Evolutionary conservation across 2,329 filamentous ascomycete genomes (phyloP), one percentile per base, ranked within the genome.

Genomic region (Penicillium sp.): DNA sequence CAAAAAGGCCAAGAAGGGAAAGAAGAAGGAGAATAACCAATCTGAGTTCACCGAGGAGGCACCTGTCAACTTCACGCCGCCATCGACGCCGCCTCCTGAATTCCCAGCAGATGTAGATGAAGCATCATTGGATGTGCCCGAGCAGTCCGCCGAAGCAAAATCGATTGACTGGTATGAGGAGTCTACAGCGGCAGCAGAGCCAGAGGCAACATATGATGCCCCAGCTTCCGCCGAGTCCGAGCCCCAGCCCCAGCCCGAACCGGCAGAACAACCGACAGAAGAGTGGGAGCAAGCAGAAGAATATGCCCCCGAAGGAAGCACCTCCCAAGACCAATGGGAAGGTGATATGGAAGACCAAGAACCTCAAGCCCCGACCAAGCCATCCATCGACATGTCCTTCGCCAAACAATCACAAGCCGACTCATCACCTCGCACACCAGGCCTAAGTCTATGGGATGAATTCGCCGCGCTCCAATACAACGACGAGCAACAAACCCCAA

Each of bases 381-480:
- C 67, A 12, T 51, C 71, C 51, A 70, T 73, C 49, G 70, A 72
- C 60, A 73, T 71, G 53, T 72, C 72, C 8, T 73, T 74, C 35
- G 71, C 71, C 52, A 67, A 68, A 49, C 73, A 73, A 50, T 62
- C 66, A 33, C 73, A 73, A 50, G 60, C 66, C 33, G 67, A 66
- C 40, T 65, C 68, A 3, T 60, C 65, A 3, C 63, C 65, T 12
- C 67, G 68, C 40, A 67, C 67, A 23, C 65, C 65, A 12, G 72
- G 69, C 6, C 62, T 66, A n/a, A 72, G 62, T 40, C 61, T 74
- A 8, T 76, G 73, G 73, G 73, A 73, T 23, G 72, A 75, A 46
- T 76, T 76, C 53, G 57, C 64, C 2, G 59, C 62, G 20, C 64
- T 76, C 15, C 66, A 74, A 49, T 75, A 75, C 53, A 59, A 62